A percentile compares a stretch with the other conserved stretches of the same genome.
Conservation (phyloP, 2,329 filamentous ascomycete species). For the Didymella pomorum region DNA sequence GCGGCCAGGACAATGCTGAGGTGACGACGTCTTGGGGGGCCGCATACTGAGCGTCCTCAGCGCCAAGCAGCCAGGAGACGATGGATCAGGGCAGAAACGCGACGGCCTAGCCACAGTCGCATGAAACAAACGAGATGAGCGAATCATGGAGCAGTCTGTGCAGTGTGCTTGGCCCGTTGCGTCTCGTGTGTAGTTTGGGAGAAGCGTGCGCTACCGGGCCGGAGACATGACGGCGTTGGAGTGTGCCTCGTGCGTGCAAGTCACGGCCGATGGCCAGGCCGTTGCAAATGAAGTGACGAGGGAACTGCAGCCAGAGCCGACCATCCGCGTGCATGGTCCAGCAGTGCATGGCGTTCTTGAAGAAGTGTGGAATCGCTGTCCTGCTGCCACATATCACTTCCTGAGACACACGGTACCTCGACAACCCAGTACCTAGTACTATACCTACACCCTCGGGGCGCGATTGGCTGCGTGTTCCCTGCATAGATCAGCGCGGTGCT, state of each 20-base stretch:
- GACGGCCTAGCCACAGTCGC: constrained; percentile 20
- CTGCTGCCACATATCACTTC: constrained; percentile 2
- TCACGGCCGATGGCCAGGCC: constrained; percentile 23
- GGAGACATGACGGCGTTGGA: constrained; percentile 27
- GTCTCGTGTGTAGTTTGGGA: constrained; percentile 26
- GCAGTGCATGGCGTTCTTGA: constrained; percentile 1
- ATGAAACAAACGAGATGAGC: constrained; percentile 27
- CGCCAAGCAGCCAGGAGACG: constrained; percentile 18
- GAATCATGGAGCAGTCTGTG: constrained; percentile 24
- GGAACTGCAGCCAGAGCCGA: constrained; percentile 6
- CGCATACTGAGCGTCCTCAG: constrained; percentile 14
- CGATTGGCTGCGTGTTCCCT: constrained; percentile 23
- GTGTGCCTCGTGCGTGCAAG: constrained; percentile 30
- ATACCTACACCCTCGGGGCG: constrained; percentile 5
- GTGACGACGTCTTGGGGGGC: constrained; percentile 22
- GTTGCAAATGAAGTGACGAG: constrained; percentile 15
- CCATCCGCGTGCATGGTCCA: constrained; percentile 21
- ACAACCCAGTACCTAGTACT: constrained; percentile 2
- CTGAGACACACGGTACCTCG: constrained; percentile 9
- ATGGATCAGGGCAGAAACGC: constrained; percentile 21
- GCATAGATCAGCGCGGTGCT: constrained; percentile 24
- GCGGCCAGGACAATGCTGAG: constrained; percentile 18
- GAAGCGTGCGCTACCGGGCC: constrained; percentile 25
- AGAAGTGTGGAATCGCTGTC: not conserved
- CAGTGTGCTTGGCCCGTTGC: constrained; percentile 21